Conservation (phyloP, 2,329 filamentous ascomycete genomes). For the Epichloe bromicola region DNA sequence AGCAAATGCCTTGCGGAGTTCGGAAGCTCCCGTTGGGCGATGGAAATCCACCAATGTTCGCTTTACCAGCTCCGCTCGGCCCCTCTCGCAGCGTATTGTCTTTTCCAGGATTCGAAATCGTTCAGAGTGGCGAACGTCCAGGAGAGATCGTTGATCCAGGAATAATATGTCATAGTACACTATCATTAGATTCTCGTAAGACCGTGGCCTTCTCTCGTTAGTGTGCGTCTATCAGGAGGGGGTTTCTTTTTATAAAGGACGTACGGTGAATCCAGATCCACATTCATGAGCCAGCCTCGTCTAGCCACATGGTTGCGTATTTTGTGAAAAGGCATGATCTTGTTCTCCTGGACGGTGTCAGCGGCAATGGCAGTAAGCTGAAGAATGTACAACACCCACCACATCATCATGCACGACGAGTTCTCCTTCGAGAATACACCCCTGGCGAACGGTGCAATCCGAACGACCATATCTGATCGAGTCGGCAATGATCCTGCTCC, state of each 20-base stretch:
- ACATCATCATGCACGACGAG: constrained; percentile 63
- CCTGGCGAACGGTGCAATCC: constrained; percentile 44
- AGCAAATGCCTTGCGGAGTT: constrained; percentile 53
- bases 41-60: constrained; percentile 57
- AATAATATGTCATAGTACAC: constrained; percentile 47
- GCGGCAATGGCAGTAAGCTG: background rate
- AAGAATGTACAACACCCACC: constrained; percentile 17
- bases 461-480: constrained; percentile 49
- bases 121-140: constrained; percentile 40
- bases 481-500: constrained; percentile 40
- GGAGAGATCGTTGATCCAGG: constrained; percentile 38
- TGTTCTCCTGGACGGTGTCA: constrained; percentile 30
- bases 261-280: constrained; percentile 54
- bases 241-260: constrained; percentile 12
- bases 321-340: constrained; percentile 65
- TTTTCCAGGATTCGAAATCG: constrained; percentile 46
- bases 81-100: constrained; percentile 38
- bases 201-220: constrained; percentile 28
- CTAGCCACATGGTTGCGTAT: constrained; percentile 69
- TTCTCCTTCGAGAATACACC: constrained; percentile 75
- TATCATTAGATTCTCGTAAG: constrained; percentile 46
- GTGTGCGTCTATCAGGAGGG: background rate
- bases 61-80: constrained; percentile 53
- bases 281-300: constrained; percentile 57
- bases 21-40: constrained; percentile 32